A percentile compares a stretch with the other conserved stretches of the same genome.
Evolutionary conservation across 305 asterid genomes (phyloP).

Genomic region (Fraxinus baroniana): DNA sequence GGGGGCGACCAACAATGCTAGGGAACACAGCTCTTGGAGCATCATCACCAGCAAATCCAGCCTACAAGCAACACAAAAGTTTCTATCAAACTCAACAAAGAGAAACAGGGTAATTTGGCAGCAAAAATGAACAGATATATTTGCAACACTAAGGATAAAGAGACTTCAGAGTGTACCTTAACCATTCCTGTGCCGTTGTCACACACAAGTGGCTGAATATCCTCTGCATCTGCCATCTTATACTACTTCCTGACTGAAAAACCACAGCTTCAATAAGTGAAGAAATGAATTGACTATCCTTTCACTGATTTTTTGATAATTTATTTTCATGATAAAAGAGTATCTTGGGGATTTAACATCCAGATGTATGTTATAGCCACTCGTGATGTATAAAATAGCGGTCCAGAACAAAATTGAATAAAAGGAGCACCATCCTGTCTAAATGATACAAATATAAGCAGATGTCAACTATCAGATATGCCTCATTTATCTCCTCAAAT

Average conservation of each 20-base stretch:
- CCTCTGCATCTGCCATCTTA: conserved; percentile 48
- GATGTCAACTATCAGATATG: background rate
- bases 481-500: background rate
- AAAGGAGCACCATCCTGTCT: background rate
- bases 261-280: conserved; percentile 22
- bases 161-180: conserved; percentile 31
- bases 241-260: conserved; percentile 23
- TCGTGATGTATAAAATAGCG: background rate
- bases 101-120: conserved; percentile 2
- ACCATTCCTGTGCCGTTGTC: conserved; percentile 56
- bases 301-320: background rate
- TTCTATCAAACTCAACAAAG: conserved; percentile 10
- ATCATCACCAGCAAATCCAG: conserved; percentile 58
- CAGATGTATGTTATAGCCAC: background rate
- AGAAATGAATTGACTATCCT: background rate
- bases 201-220: conserved; percentile 50
- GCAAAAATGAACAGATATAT: background rate
- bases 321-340: background rate
- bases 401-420: conserved; percentile 9
- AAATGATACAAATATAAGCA: conserved; percentile 7
- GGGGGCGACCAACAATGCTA: conserved; percentile 47
- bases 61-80: conserved; percentile 26
- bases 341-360: conserved; percentile 1
- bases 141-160: conserved; percentile 1
- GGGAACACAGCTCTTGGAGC: conserved; percentile 56